Percentiles rank a stretch among this genome's conserved stretches.
These are phyloP conservation scores for Exophiala mesophila DNA, from an alignment of 2,329 filamentous ascomycete genomes.

Conservation along the genomic window DNA sequence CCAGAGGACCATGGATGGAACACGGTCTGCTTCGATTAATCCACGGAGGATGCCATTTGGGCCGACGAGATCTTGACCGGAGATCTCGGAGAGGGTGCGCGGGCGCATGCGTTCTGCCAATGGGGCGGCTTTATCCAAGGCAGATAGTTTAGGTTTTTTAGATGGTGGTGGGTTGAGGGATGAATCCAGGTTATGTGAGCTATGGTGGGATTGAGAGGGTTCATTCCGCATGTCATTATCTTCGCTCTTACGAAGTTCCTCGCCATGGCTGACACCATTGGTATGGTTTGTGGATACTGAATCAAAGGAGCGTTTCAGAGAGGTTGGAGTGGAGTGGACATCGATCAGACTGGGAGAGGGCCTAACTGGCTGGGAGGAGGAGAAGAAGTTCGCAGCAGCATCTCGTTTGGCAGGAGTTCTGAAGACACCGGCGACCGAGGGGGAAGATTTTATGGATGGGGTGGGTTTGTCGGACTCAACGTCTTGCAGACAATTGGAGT, in stretches of 20 bases:
- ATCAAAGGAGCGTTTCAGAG: slow-evolving; percentile 32
- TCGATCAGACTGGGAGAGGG: slow-evolving; percentile 4
- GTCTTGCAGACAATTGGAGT: slow-evolving; percentile 70
- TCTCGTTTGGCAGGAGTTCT: slow-evolving; percentile 44
- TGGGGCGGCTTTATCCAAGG: slow-evolving; percentile 66
- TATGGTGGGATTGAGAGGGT: not conserved
- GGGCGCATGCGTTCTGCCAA: slow-evolving; percentile 94
- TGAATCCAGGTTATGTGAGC: not conserved
- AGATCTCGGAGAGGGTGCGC: slow-evolving; percentile 74
- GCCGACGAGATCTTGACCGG: slow-evolving; percentile 86
- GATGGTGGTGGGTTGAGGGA: slow-evolving; percentile 27
- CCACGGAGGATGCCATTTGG: slow-evolving; percentile 75
- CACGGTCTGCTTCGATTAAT: slow-evolving; percentile 76
- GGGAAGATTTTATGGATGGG: slow-evolving; percentile 27
- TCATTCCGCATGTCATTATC: not conserved
- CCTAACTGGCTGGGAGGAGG: slow-evolving; percentile 26
- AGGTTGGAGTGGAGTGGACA: slow-evolving; percentile 11
- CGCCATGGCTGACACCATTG: not conserved
- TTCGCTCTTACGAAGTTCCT: not conserved
- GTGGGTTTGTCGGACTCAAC: slow-evolving; percentile 43
- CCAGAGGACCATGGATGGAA: slow-evolving; percentile 95
- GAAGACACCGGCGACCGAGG: slow-evolving; percentile 51
- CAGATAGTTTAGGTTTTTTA: slow-evolving; percentile 63
- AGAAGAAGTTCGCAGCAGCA: slow-evolving; percentile 25
- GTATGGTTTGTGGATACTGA: slow-evolving; percentile 17